Conservation (phyloP, 2,329 filamentous ascomycete species). For the Sclerotinia trifoliorum region DNA sequence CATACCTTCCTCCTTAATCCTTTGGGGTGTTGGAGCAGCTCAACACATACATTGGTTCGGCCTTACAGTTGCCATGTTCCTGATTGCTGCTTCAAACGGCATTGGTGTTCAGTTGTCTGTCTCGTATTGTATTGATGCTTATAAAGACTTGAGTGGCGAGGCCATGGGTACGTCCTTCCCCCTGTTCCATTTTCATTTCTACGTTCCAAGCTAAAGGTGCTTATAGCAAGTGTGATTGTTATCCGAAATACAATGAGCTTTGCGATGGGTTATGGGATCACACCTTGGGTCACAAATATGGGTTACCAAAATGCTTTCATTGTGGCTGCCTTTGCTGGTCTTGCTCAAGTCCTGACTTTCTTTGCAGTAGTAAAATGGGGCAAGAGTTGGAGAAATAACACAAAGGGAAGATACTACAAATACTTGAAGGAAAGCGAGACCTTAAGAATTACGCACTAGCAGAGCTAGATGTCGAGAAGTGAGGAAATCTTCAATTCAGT, state of each 20-base stretch:
- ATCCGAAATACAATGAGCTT: slow-evolving; percentile 51
- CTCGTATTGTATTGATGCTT: slow-evolving; percentile 48
- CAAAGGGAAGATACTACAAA: slow-evolving; percentile 42
- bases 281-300: slow-evolving; percentile 46
- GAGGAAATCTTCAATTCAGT: neutral
- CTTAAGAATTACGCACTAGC: slow-evolving; percentile 25
- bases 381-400: slow-evolving; percentile 44
- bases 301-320: slow-evolving; percentile 48
- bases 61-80: slow-evolving; percentile 48
- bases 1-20: slow-evolving; percentile 46
- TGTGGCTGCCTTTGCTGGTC: slow-evolving; percentile 43
- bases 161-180: slow-evolving; percentile 41
- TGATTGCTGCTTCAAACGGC: slow-evolving; percentile 46
- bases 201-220: neutral
- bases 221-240: slow-evolving; percentile 47
- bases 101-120: slow-evolving; percentile 47
- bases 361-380: slow-evolving; percentile 51
- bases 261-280: slow-evolving; percentile 51
- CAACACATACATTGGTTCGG: slow-evolving; percentile 48
- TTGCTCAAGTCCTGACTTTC: slow-evolving; percentile 44
- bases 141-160: slow-evolving; percentile 49
- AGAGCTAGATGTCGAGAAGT: neutral
- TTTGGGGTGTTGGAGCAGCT: slow-evolving; percentile 53
- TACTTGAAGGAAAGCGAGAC: slow-evolving; percentile 40
- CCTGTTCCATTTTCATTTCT: neutral